Evolutionary conservation across 495 filamentous ascomycete species (phyloP).

Genomic region (Xylaria grammica): DNA sequence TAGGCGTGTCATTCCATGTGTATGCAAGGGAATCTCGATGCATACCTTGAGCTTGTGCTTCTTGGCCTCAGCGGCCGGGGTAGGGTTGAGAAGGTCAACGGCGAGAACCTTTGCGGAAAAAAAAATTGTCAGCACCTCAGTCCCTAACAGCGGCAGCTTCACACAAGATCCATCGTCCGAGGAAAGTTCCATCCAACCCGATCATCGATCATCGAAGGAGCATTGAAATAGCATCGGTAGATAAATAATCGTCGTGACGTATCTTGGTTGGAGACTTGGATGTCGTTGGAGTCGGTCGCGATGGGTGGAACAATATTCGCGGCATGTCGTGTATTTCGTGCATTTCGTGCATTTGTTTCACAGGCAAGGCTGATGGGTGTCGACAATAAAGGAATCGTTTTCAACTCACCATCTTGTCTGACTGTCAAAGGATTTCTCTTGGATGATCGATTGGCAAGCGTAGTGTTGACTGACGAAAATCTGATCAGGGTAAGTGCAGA

Average conservation of each 20-base stretch:
- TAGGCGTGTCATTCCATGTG: slow-evolving; percentile 25
- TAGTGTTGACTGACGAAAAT: slow-evolving; percentile 51
- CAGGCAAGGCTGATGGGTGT: background rate
- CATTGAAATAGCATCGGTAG: background rate
- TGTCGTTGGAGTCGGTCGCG: slow-evolving; percentile 10
- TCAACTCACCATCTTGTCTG: slow-evolving; percentile 65
- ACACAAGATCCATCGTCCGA: background rate
- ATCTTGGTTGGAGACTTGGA: background rate
- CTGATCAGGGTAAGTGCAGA: slow-evolving; percentile 46
- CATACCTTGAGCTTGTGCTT: slow-evolving; percentile 99
- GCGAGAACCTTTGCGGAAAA: slow-evolving; percentile 85
- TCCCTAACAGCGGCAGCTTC: slow-evolving; percentile 2
- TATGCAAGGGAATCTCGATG: background rate
- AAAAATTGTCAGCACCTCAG: slow-evolving; percentile 44
- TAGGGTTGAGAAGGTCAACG: slow-evolving; percentile 99
- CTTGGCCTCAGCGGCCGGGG: slow-evolving; percentile 89
- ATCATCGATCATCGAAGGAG: slow-evolving; percentile 2
- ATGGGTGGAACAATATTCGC: background rate
- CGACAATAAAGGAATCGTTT: background rate
- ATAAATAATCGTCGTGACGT: background rate
- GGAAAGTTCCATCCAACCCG: background rate
- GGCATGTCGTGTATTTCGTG: background rate
- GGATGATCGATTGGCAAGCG: slow-evolving; percentile 51
- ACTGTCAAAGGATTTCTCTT: slow-evolving; percentile 41
- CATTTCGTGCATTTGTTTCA: background rate